A percentile compares a stretch with the other conserved stretches of the same genome.
These are phyloP conservation scores for Casuarina glauca DNA, from an alignment of 306 rosid genomes.

Conservation along the genomic window DNA sequence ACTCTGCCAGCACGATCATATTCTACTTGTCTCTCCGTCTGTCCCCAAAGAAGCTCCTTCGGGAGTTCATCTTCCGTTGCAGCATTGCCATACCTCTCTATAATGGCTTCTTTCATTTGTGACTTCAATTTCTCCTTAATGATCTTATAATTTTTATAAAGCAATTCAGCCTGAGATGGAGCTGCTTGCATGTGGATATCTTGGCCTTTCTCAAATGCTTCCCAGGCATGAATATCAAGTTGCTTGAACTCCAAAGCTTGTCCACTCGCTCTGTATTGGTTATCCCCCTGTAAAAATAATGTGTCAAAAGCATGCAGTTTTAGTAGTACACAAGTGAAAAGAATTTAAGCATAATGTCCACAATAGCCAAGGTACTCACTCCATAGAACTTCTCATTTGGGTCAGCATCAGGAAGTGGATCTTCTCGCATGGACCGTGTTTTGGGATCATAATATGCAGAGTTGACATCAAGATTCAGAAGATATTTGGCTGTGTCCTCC, in stretches of 20 bases:
- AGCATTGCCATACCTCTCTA: conserved; percentile 67
- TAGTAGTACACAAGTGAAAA: conserved; percentile 21
- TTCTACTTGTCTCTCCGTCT: conserved; percentile 62
- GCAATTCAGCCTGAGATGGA: conserved; percentile 71
- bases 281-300: conserved; percentile 42
- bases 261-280: conserved; percentile 53
- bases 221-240: conserved; percentile 61
- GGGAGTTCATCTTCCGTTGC: conserved; percentile 55
- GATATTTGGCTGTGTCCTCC: conserved; percentile 66
- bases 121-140: conserved; percentile 55
- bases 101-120: conserved; percentile 51
- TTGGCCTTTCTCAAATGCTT: conserved; percentile 62
- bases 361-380: conserved; percentile 25
- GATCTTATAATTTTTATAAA: conserved; percentile 55
- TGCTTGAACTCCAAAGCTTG: conserved; percentile 64
- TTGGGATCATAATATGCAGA: conserved; percentile 62
- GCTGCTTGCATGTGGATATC: conserved; percentile 70
- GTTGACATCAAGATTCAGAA: conserved; percentile 57
- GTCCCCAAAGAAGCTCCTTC: conserved; percentile 64
- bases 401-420: conserved; percentile 76
- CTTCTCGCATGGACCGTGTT: conserved; percentile 70
- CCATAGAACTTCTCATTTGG: conserved; percentile 62
- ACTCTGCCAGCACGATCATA: conserved; percentile 68
- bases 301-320: conserved; percentile 26
- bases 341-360: conserved; percentile 4